These are phyloP conservation scores for Mesotaenium endlicherianum DNA, from an alignment of 139 green algal species.

Conservation along the genomic window DNA sequence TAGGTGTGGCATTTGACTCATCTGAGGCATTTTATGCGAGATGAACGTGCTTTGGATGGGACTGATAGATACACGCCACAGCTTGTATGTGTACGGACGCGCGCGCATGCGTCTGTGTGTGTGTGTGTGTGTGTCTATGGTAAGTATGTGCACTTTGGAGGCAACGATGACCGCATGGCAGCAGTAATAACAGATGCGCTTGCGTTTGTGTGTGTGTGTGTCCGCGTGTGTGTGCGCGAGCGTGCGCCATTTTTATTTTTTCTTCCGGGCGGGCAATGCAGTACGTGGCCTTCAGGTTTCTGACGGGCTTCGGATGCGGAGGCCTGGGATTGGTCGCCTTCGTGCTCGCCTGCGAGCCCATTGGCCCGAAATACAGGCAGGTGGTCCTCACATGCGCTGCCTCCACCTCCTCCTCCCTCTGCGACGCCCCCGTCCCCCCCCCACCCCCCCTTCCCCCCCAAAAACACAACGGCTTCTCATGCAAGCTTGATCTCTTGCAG, in stretches of 20 bases:
- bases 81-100: too few species aligned
- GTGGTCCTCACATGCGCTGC: not conserved
- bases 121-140: too few species aligned
- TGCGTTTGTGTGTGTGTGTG: too few species aligned
- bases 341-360: not conserved
- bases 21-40: too few species aligned
- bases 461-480: not conserved
- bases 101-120: too few species aligned
- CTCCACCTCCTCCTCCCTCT: not conserved
- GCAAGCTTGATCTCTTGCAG: not conserved
- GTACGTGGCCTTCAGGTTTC: not conserved
- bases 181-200: too few species aligned
- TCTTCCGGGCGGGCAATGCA: not conserved
- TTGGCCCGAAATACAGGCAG: not conserved
- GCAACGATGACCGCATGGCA: too few species aligned
- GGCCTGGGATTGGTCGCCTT: not conserved
- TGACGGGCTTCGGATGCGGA: not conserved
- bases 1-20: too few species aligned
- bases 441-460: not conserved
- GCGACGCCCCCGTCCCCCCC: not conserved
- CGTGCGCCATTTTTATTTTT: slow-evolving; percentile 9
- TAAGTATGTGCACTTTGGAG: too few species aligned
- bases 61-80: too few species aligned
- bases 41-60: too few species aligned
- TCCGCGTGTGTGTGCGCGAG: too few species aligned